Evolutionary conservation across 116 monocot genomes (phyloP), one percentile per base, ranked within the genome.

Genomic region (Phalaenopsis hybrid): DNA sequence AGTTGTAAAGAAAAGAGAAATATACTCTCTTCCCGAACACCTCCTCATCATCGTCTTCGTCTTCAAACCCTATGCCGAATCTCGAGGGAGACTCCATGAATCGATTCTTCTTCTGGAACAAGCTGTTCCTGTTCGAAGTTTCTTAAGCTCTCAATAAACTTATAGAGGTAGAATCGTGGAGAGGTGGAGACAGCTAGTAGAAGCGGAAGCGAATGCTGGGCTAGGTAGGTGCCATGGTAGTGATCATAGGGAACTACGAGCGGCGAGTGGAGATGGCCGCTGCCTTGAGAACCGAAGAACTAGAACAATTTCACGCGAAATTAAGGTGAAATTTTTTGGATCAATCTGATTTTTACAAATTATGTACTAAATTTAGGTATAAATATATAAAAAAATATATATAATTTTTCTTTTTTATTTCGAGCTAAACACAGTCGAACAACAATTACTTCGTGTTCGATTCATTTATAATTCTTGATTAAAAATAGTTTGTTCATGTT

Each of bases 21-120:
- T 28, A 28, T 28, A 28, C 80, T 83, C 61, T 86, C 79, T 79
- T 80, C 17, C 82, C 85, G 45, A 83, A 85, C 20, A 84, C 86
- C 2, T 83, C 89, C 5, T 89, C 89, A 25, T 89, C 91, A 25
- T 93, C 91, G 9, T 89, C 91, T 33, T 93, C 92, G 46, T 91
- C 91, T 9, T 87, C 89, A 51, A 88, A 89, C 15, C 89, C 88
- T 73, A 67, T 84, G 44, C 89, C 83, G 86, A 86, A 92, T 75
- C 81, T 88, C 80, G 89, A 93, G 15, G 81, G 82, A 15, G 89
- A 74, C 44, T 91, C 89, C 93, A 89, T 93, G 84, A 69, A 74
- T 74, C 41, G 85, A 49, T 82, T 84, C 63, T 82, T 81, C 44
- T 80, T 81, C 51, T 91, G 52, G n/a, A 57, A 75, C 51, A 28